phyloP scores from a whole-genome alignment of 2,329 filamentous ascomycete species.

The Boeremia exigua region DNA sequence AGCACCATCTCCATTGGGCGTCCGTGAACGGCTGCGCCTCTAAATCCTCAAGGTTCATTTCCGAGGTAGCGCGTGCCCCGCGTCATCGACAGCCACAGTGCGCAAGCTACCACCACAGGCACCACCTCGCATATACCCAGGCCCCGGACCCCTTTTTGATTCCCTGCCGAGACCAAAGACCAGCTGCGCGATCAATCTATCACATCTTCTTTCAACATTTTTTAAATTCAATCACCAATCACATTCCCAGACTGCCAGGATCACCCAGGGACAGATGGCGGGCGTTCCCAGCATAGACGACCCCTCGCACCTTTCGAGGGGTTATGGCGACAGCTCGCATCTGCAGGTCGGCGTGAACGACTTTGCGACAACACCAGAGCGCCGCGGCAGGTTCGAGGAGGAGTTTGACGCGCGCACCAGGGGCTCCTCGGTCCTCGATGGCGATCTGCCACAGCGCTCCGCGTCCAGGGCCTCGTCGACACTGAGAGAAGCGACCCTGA shows the following conservation, averaged over 20 bases:
- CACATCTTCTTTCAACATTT: not conserved
- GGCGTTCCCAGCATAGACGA: constrained; percentile 45
- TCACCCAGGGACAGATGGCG: constrained; percentile 37
- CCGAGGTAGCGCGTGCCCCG: constrained; percentile 17
- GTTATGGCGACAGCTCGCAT: constrained; percentile 39
- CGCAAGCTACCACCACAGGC: constrained; percentile 5
- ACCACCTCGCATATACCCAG: constrained; percentile 10
- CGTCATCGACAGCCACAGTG: constrained; percentile 17
- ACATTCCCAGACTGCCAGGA: constrained; percentile 24
- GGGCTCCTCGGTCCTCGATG: constrained; percentile 68
- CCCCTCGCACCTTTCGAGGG: constrained; percentile 46
- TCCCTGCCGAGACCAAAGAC: not conserved
- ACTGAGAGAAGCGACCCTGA: constrained; percentile 43
- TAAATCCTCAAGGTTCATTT: constrained; percentile 15
- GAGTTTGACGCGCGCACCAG: constrained; percentile 74
- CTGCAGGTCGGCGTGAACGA: constrained; percentile 41
- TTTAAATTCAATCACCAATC: constrained; percentile 16
- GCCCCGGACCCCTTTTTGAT: not conserved
- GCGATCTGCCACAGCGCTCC: constrained; percentile 64
- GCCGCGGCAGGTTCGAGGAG: constrained; percentile 66
- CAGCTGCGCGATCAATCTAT: not conserved
- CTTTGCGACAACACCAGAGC: constrained; percentile 46
- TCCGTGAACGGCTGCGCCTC: constrained; percentile 26
- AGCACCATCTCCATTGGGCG: constrained; percentile 20
- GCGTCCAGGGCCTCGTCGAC: constrained; percentile 59